Conservation (phyloP, 139 green algal species). For the Penium margaritaceum region DNA sequence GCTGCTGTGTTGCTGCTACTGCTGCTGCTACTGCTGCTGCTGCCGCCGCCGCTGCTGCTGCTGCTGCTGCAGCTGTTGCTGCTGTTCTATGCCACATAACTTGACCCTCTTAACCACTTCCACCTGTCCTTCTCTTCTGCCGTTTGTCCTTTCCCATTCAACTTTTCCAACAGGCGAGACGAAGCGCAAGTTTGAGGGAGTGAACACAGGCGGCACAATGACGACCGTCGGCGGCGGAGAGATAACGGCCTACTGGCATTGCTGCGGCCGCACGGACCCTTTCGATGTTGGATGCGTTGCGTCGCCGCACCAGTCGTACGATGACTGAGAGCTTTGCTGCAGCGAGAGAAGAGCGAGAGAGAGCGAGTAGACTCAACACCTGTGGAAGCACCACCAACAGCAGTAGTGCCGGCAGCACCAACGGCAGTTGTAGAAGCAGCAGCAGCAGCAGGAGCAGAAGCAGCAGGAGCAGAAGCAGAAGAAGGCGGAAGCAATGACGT, state of each 20-base stretch:
- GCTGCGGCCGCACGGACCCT: conserved; percentile 24
- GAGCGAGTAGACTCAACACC: too few relatives aligned
- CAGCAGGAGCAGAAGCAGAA: too few relatives aligned
- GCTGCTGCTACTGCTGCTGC: background rate
- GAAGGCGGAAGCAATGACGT: too few relatives aligned
- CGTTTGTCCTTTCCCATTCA: background rate
- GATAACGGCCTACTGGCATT: conserved; percentile 34
- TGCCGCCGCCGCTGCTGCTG: background rate
- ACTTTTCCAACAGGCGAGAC: conserved; percentile 21
- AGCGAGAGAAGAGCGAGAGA: too few relatives aligned
- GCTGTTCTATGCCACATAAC: background rate
- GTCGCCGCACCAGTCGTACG: conserved; percentile 22
- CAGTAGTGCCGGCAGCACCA: too few relatives aligned
- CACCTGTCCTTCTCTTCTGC: background rate
- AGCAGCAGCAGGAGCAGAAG: too few relatives aligned
- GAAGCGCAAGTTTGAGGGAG: conserved; percentile 37
- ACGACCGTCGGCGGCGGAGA: conserved; percentile 22
- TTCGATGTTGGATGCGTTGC: conserved; percentile 26
- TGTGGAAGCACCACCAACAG: too few relatives aligned
- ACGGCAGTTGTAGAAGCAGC: too few relatives aligned
- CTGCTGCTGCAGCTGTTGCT: background rate
- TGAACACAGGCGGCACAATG: conserved; percentile 36
- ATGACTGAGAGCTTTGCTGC: too few relatives aligned
- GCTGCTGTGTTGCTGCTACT: background rate
- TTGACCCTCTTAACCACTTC: background rate